These are phyloP conservation scores for Corniculantispora saksenae DNA, from an alignment of 2,329 filamentous ascomycete species.

Conservation along the genomic window DNA sequence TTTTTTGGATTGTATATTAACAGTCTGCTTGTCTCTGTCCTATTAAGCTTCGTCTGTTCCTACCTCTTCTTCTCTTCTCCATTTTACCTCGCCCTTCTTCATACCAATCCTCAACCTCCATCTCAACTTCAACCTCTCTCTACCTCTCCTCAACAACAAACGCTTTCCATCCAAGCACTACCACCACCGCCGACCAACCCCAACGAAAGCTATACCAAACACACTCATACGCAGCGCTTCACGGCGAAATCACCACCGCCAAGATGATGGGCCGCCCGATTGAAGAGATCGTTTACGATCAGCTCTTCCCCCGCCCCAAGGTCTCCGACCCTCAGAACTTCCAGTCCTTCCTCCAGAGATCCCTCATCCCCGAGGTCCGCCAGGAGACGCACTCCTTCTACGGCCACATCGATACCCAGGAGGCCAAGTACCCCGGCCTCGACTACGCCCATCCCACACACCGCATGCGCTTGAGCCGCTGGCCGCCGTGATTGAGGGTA, in stretches of 20 bases:
- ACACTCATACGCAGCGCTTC: background rate
- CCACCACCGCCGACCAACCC: background rate
- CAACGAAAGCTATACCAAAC: background rate
- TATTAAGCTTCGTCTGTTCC: conserved; percentile 2
- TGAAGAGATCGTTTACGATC: conserved; percentile 72
- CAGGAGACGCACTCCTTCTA: conserved; percentile 79
- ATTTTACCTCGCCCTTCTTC: background rate
- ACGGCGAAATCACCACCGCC: conserved; percentile 21
- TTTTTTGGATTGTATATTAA: background rate
- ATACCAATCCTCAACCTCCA: background rate
- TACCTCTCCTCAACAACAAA: background rate
- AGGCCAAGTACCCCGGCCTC: conserved; percentile 79
- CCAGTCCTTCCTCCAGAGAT: conserved; percentile 66
- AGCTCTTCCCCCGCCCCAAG: conserved; percentile 70
- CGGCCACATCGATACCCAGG: conserved; percentile 74
- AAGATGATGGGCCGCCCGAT: conserved; percentile 72
- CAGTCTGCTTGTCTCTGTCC: background rate
- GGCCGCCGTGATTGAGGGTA: background rate
- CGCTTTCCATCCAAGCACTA: background rate
- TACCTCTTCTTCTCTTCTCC: background rate
- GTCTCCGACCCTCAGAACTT: conserved; percentile 71
- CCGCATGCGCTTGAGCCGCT: conserved; percentile 66
- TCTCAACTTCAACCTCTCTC: background rate
- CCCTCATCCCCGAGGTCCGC: conserved; percentile 75
- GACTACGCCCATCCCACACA: conserved; percentile 75